Percentiles rank a stretch among this genome's conserved stretches.
Conservation (phyloP, 176 grass and related monocot species). For the Chrysopogon serrulatus region DNA sequence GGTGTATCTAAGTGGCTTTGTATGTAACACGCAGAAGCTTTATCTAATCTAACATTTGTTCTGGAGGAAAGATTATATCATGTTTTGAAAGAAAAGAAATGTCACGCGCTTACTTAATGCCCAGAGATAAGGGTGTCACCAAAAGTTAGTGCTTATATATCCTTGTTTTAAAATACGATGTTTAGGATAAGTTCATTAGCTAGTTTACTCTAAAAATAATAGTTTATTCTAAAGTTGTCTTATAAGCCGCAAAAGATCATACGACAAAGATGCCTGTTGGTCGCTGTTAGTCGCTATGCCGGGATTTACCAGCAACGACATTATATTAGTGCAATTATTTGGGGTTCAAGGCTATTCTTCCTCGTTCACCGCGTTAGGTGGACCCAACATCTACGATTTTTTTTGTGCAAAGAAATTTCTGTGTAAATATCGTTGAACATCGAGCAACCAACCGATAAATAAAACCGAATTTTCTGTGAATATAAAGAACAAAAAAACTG, state of each 20-base stretch:
- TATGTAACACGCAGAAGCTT: too few relatives aligned
- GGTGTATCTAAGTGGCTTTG: too few relatives aligned
- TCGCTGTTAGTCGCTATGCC: not conserved
- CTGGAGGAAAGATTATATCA: too few relatives aligned
- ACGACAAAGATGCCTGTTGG: not conserved
- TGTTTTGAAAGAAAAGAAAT: not conserved
- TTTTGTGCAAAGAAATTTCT: not conserved
- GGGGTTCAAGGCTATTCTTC: not conserved
- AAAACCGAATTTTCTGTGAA: too few relatives aligned
- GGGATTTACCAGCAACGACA: not conserved
- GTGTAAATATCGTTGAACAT: not conserved
- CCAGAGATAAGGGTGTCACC: not conserved
- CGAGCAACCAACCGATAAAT: too few relatives aligned
- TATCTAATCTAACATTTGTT: too few relatives aligned
- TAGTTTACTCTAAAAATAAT: too few relatives aligned
- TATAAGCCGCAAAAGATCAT: not conserved
- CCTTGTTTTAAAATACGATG: too few relatives aligned
- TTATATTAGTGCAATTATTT: conserved; percentile 4
- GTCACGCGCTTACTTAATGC: not conserved
- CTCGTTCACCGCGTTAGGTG: not conserved
- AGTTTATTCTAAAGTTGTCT: too few relatives aligned
- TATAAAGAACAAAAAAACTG: too few relatives aligned
- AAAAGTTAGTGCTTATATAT: too few relatives aligned
- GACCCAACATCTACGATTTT: not conserved
- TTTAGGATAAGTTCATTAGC: too few relatives aligned